Base-by-base conservation (phyloP, 2,329 filamentous ascomycete species). In the Colletotrichum paranaense region DNA sequence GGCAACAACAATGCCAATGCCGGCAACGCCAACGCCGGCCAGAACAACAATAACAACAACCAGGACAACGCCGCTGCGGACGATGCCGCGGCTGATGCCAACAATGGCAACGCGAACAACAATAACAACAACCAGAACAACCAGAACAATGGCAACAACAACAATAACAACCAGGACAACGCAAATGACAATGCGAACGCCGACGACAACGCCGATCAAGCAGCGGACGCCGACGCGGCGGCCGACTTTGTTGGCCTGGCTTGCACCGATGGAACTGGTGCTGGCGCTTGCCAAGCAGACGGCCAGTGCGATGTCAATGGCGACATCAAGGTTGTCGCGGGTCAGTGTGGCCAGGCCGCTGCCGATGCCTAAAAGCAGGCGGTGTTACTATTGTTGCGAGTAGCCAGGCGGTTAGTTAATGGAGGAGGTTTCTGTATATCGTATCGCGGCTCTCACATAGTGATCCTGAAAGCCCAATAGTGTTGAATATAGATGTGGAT, bases 301-400 rank as follows among this genome's bases (percentile, higher is more conserved):
- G 69, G 69, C n/a, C 69, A 72, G 42, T 72, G 69, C 38, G 67
- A 59, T 12, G 58, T 72, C 65, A 68, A 68, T 24, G 65, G 69
- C 58, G 24, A 32, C 14, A 35, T 59, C n/a, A 26, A 42, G 28
- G 24, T 68, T 22, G 46, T 72, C 42, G 69, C 68, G 28, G 69
- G 69, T 2, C 65, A 72, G 16, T 72, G 69, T 3, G 69, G 69
- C 2, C 69, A 72, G 69, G 35, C 35, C 35, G 35, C 35, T 42
- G 35, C 68, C 32, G 28, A 28, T 3, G 28, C 42, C 42, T 46
- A n/a, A n/a, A n/a, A 46, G 19, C 42, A 46, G 46, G 9, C 22
- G 42, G 59, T 6, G 12, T 5, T 8, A 4, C 9, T 35, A 14
- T 52, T 8, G 19, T 12, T 26, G 11, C 0, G 42, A n/a, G 19